A percentile compares a stretch with the other conserved stretches of the same genome.
Evolutionary conservation across 371 early-diverging fungal species (phyloP).

Genomic region (Conidiobolus incongruus): DNA sequence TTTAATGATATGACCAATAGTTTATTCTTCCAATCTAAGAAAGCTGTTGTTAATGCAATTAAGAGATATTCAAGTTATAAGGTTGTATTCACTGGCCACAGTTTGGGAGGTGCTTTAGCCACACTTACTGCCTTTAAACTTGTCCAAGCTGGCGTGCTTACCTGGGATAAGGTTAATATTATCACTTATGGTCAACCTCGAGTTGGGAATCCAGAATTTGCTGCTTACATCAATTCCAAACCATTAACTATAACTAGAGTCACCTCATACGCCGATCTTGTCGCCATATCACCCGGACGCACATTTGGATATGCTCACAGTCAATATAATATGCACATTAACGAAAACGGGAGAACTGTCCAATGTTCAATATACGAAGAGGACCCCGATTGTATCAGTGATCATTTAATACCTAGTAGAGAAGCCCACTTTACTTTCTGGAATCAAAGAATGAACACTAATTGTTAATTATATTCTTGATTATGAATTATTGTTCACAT

Average conservation of each 20-base stretch:
- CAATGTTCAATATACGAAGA: neutral
- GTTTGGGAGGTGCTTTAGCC: conserved; percentile 4
- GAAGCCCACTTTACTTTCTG: no score
- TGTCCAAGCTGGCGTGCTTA: neutral
- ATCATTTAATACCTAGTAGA: no score
- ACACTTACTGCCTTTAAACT: neutral
- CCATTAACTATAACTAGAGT: conserved; percentile 12
- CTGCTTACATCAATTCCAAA: conserved; percentile 11
- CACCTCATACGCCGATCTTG: conserved; percentile 19
- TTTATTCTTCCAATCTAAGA: no score
- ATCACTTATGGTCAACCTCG: conserved; percentile 18
- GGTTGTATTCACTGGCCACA: conserved; percentile 5
- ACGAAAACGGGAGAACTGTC: neutral
- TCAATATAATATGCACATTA: neutral
- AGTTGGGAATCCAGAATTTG: conserved; percentile 21
- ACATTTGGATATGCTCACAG: conserved; percentile 18
- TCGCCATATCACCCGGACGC: conserved; percentile 21
- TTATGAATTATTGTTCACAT: no score
- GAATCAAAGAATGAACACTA: no score
- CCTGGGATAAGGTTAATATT: neutral
- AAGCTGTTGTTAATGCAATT: neutral
- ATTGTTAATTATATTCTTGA: no score
- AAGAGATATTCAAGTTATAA: conserved; percentile 3
- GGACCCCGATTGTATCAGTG: neutral
- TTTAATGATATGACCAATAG: neutral